These are phyloP conservation scores for Graphilbum sp. DNA, from an alignment of 2,329 filamentous ascomycete genomes.

Conservation along the genomic window DNA sequence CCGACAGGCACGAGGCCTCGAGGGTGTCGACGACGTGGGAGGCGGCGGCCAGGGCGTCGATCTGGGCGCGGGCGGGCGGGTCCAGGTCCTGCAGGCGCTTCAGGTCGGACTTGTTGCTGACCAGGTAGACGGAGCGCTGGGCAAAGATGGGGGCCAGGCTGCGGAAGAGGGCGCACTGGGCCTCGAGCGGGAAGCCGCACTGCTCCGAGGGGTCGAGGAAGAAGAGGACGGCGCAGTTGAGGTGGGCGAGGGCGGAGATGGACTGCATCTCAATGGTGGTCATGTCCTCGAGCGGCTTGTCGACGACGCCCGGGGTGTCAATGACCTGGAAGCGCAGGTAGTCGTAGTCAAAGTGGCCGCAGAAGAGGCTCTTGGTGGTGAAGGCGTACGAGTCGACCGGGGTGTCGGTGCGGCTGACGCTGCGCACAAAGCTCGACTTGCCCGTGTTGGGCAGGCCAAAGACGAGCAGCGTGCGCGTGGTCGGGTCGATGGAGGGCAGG, in stretches of 20 bases:
- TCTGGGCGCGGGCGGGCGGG: constrained; percentile 48
- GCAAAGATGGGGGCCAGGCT: constrained; percentile 94
- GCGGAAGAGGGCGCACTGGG: constrained; percentile 89
- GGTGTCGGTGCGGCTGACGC: constrained; percentile 84
- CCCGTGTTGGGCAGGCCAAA: constrained; percentile 96
- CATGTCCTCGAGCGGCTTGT: constrained; percentile 97
- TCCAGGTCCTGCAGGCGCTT: constrained; percentile 76
- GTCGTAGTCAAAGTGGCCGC: constrained; percentile 96
- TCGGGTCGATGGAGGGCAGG: constrained; percentile 96
- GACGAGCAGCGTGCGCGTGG: constrained; percentile 87
- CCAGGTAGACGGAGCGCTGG: constrained; percentile 92
- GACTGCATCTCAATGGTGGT: constrained; percentile 99
- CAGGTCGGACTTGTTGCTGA: constrained; percentile 97
- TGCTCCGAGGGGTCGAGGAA: constrained; percentile 98
- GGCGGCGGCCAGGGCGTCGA: constrained; percentile 9
- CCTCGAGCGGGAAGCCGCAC: constrained; percentile 83
- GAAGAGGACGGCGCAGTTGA: constrained; percentile 88
- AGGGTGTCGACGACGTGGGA: constrained; percentile 83
- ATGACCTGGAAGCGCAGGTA: constrained; percentile 72
- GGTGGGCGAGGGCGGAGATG: constrained; percentile 92
- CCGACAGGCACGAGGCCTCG: constrained; percentile 85
- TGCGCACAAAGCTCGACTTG: constrained; percentile 90
- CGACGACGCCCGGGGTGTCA: constrained; percentile 94
- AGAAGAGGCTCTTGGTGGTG: constrained; percentile 85
- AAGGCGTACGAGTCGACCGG: constrained; percentile 97